phyloP scores from a whole-genome alignment of 768 basidiomycete species.

The Lanmaoa rubissima region DNA sequence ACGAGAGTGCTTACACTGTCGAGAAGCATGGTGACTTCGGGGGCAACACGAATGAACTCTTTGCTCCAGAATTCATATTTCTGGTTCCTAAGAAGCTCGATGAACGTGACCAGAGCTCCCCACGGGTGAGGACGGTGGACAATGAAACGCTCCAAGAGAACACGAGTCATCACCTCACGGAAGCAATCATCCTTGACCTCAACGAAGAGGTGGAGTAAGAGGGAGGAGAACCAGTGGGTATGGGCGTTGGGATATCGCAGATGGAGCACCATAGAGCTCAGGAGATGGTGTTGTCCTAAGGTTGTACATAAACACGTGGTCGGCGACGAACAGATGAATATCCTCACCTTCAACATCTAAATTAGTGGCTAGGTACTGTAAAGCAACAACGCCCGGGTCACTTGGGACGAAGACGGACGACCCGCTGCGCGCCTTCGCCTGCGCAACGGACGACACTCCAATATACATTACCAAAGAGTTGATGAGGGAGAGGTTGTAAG shows the following conservation, averaged over 20 bases:
- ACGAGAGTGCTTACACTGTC: constrained; percentile 62
- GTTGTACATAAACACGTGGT: not conserved
- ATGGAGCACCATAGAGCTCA: constrained; percentile 92
- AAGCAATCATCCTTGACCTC: constrained; percentile 76
- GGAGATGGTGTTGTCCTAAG: constrained; percentile 89
- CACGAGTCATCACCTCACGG: constrained; percentile 81
- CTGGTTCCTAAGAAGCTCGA: constrained; percentile 86
- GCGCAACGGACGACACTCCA: constrained; percentile 89
- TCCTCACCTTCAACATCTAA: constrained; percentile 87
- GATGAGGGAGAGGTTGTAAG: constrained; percentile 86
- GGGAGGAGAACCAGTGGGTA: constrained; percentile 95
- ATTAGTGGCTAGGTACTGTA: constrained; percentile 80
- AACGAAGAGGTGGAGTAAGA: constrained; percentile 83
- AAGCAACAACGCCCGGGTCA: constrained; percentile 80
- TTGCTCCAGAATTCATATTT: constrained; percentile 92
- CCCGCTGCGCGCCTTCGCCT: constrained; percentile 83
- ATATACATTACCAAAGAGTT: constrained; percentile 96
- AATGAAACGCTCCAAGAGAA: constrained; percentile 90
- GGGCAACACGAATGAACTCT: constrained; percentile 79
- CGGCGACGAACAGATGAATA: not conserved
- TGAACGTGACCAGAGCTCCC: constrained; percentile 92
- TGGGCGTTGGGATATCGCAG: constrained; percentile 97
- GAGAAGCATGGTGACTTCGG: constrained; percentile 81
- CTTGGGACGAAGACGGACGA: constrained; percentile 76
- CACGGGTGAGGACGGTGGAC: constrained; percentile 96